Evolutionary conservation across 768 basidiomycete species (phyloP), one percentile per base, ranked within the genome.

Genomic region (Suillus clintonianus): DNA sequence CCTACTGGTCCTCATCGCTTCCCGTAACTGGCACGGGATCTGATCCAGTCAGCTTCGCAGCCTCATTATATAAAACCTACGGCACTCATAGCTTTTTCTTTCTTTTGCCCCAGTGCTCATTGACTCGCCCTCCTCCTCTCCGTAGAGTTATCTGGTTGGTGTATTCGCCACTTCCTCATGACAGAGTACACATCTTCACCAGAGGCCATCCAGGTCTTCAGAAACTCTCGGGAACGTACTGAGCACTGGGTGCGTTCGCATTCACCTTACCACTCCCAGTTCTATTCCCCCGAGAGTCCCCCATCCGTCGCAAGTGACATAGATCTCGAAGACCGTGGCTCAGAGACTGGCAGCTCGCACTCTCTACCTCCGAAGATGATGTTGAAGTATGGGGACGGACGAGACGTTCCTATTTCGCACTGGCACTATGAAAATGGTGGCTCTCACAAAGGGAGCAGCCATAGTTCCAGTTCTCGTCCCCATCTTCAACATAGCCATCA

Each of bases 311-410:
- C 62, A 45, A 80, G 76, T 39, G 72, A 87, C 37, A 73, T 83
- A 45, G 82, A 79, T n/a, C 70, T 75, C 62, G 68, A 67, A 7
- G 74, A 68, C 11, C 64, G 62, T 61, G 79, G 76, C 7, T 82
- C 82, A 5, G 82, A 83, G 69, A 74, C 73, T 0, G 78, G 74
- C 62, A 83, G 80, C 66, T 67, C 72, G 17, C 78, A 77, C 63
- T 83, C 83, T 0, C 68, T 86, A 13, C 91, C 91, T 2, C 90
- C 91, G 4, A 86, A 83, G 69, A 90, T 92, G 88, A 76, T 91
- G 64, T 76, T 92, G 68, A 84, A 84, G 61, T 92, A 87, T 72
- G 80, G 78, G 24, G 86, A 89, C 70, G 89, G 91, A 3, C 73
- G 86, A 43, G 87, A 90, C 74, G 74, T 88, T 9, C 86, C 88